phyloP scores from a whole-genome alignment of 495 filamentous ascomycete genomes.

The Neurospora sp. region DNA sequence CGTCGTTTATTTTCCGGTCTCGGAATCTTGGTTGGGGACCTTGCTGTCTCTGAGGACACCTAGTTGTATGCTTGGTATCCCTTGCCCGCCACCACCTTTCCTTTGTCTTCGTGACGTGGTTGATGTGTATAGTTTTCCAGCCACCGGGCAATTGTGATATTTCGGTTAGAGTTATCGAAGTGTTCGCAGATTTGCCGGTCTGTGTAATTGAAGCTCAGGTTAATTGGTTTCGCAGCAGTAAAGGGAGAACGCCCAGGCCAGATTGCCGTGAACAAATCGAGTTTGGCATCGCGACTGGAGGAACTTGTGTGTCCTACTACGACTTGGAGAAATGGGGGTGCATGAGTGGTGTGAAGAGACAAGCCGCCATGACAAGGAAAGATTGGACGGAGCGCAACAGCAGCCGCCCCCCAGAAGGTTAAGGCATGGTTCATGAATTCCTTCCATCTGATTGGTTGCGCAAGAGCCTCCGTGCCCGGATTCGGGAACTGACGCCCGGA shows the following conservation, averaged over 20 bases:
- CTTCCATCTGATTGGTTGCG: not conserved
- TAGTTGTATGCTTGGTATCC: not conserved
- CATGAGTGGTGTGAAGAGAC: not conserved
- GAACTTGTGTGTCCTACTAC: not conserved
- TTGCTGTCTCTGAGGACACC: not conserved
- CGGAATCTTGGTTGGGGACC: constrained; percentile 8
- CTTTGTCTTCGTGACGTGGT: not conserved
- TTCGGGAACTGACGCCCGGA: not conserved
- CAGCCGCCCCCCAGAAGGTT: not conserved
- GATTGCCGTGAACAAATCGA: not conserved
- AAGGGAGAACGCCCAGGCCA: not conserved
- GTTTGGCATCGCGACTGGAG: not conserved
- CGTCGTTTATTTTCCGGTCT: not conserved
- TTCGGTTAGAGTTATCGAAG: not conserved
- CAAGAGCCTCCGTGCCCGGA: not conserved
- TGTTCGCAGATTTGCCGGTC: not conserved
- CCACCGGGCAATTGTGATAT: not conserved
- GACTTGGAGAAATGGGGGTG: not conserved
- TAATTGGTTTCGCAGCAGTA: not conserved
- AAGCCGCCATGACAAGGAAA: not conserved
- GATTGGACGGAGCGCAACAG: not conserved
- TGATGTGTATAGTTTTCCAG: not conserved
- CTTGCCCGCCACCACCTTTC: not conserved
- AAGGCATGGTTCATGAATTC: not conserved
- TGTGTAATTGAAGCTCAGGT: not conserved